Conservation (phyloP, 176 grass and related monocot species). For the Oryza meyeriana region DNA sequence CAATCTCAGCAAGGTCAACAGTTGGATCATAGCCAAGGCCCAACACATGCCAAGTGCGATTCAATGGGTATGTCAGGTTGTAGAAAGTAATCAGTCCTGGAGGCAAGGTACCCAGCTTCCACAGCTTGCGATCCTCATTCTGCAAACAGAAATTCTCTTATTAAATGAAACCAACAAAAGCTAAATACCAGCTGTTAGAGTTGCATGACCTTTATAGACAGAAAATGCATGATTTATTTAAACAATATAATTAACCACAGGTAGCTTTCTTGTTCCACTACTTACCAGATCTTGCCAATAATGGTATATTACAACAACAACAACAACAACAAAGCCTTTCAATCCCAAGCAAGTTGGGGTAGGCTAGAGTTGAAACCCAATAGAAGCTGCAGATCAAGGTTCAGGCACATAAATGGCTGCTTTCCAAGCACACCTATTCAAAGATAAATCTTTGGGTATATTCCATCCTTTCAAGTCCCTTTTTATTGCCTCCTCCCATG, state of each 20-base stretch:
- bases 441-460: too few species aligned
- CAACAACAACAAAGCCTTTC: too few species aligned
- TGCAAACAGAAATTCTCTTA: slow-evolving; percentile 35
- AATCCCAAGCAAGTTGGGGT: too few species aligned
- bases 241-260: slow-evolving; percentile 23
- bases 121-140: slow-evolving; percentile 91
- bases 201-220: background rate
- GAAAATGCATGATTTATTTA: slow-evolving; percentile 11
- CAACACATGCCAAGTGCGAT: slow-evolving; percentile 89
- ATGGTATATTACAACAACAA: too few species aligned
- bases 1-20: slow-evolving; percentile 62
- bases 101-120: slow-evolving; percentile 90
- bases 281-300: slow-evolving; percentile 97
- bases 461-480: too few species aligned
- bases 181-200: background rate
- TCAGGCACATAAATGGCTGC: too few species aligned
- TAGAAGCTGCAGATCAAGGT: too few species aligned
- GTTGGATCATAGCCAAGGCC: slow-evolving; percentile 97
- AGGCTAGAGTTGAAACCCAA: too few species aligned
- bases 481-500: too few species aligned
- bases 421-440: too few species aligned
- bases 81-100: slow-evolving; percentile 97
- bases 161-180: slow-evolving; percentile 17
- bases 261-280: slow-evolving; percentile 21
- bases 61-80: slow-evolving; percentile 83